A percentile compares a stretch with the other conserved stretches of the same genome.
Evolutionary conservation across 306 rosid genomes (phyloP).

Genomic region (Ammopiptanthus mongolicus): DNA sequence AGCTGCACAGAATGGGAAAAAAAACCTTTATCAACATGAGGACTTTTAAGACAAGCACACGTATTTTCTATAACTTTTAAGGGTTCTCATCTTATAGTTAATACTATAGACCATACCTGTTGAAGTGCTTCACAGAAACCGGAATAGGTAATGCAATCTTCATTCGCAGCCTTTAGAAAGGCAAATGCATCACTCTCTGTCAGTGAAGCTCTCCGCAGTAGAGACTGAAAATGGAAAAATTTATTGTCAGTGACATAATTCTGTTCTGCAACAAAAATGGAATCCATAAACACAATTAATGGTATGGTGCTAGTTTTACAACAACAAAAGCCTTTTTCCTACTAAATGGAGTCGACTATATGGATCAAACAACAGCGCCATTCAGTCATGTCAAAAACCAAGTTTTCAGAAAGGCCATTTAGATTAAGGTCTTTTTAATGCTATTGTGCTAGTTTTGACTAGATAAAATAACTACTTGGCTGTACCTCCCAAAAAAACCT

Average conservation of each 20-base stretch:
- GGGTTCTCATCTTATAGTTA: not conserved
- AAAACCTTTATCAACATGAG: not conserved
- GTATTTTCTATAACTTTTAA: not conserved
- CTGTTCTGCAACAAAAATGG: not conserved
- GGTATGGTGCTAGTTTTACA: not conserved
- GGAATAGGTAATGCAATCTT: slow-evolving; percentile 49
- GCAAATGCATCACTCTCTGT: slow-evolving; percentile 57
- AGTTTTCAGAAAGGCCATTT: no score
- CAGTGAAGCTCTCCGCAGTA: slow-evolving; percentile 43
- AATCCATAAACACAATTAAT: not conserved
- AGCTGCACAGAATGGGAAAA: slow-evolving; percentile 39
- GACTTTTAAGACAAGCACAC: not conserved
- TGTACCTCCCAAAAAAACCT: no score
- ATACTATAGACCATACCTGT: slow-evolving; percentile 39
- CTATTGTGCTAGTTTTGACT: no score
- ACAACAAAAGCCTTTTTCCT: no score
- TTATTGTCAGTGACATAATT: slow-evolving; percentile 10
- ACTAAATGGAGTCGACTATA: no score
- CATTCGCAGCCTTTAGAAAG: slow-evolving; percentile 48
- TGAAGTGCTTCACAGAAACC: slow-evolving; percentile 69
- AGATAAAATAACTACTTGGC: no score
- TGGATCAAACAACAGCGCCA: no score
- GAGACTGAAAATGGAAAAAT: slow-evolving; percentile 43
- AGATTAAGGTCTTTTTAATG: no score
- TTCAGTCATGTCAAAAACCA: no score